Evolutionary conservation across 352 stramenopile genomes (phyloP), one percentile per base, ranked within the genome.

Genomic region (Pythium vanterpoolii): DNA sequence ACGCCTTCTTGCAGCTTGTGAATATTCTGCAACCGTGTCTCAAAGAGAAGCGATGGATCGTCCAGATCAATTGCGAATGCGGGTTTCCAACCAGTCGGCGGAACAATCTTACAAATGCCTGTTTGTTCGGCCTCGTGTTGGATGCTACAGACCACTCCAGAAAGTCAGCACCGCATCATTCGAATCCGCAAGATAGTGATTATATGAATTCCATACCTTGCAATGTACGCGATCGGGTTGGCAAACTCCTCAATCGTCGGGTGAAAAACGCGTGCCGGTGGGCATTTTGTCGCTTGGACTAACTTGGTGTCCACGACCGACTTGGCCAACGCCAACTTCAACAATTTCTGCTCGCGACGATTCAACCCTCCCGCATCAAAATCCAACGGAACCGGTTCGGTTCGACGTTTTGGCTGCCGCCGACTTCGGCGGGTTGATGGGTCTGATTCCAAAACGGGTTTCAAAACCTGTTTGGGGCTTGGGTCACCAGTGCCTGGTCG

Each of bases 51-150:
- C 44, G 58, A 52, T 7, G 77, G 60, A 47, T 85, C 34, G 49
- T 93, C 68, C 19, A 93, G 49, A 45, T 94, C 63, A 28, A 93
- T 78, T n/a, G 75, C 72, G 60, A 86, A 90, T 16, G 72, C 59
- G 9, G 90, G 92, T 19, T 89, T 89, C 94, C 94, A 99, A 13
- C 93, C 96, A n/a, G 69, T 62, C 0, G 97, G 97, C 38, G 97
- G 97, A 1, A 99, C 92, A 64, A 99, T 99, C 74, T 99, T 99
- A 71, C 87, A 98, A 51, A 99, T 98, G n/a, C 96, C 97, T 62
- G 77, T 87, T 18, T 64, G 70, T 26, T 77, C 58, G 0, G 77
- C 83, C 34, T 83, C 68, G 18, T 68, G 64, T 60, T 87, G 78
- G 60, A 91, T 89, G 44, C 79, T 88, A 62, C 38, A 57, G 13